Base-by-base conservation (phyloP, 257 asterid species). In the Ligustrum vulgare region DNA sequence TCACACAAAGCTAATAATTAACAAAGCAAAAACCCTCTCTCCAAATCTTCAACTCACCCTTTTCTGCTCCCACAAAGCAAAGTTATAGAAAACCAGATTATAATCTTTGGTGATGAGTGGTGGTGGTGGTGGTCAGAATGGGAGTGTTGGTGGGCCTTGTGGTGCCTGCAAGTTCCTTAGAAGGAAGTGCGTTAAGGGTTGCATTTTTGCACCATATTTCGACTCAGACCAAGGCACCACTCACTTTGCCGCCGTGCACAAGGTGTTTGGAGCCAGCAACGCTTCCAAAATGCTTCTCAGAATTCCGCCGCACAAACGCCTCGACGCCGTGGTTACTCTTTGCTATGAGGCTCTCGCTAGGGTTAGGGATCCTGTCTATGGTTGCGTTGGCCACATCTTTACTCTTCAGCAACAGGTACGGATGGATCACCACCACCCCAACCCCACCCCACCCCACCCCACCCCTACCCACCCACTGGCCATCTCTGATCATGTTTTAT, bases 221-320 rank as follows among this genome's bases (percentile, higher is more conserved):
- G 92, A 87, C 85, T 82, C 92, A 3, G 91, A 89, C 5, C 92
- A 89, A 39, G 92, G 95, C 69, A 54, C 92, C 37, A 75, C 88
- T 72, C 90, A 86, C 78, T 89, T 89, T 81, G 91, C 95, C 54
- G 89, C 95, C 43, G 91, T 89, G 77, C 95, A 89, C 41, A 58
- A 86, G 84, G 95, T 87, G 78, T 89, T 89, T 54, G 95, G 95
- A 6, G 92, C 95, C 0, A 89, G 95, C 88, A 89, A 89, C 77
- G 91, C 89, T 72, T 82, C 92, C 70, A 89, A 89, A 66, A 9
- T 89, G 83, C 86, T 89, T 71, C 81, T 79, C n/a, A 63, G 86
- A 54, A 62, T 83, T 20, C 95, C 95, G 68, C 84, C 87, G 69
- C 88, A 86, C 77, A 75, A 86, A 77, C 88, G 95, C 35, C 80